Evolutionary conservation across 306 rosid genomes (phyloP), one percentile per base, ranked within the genome.

Genomic region (Vicia villosa): DNA sequence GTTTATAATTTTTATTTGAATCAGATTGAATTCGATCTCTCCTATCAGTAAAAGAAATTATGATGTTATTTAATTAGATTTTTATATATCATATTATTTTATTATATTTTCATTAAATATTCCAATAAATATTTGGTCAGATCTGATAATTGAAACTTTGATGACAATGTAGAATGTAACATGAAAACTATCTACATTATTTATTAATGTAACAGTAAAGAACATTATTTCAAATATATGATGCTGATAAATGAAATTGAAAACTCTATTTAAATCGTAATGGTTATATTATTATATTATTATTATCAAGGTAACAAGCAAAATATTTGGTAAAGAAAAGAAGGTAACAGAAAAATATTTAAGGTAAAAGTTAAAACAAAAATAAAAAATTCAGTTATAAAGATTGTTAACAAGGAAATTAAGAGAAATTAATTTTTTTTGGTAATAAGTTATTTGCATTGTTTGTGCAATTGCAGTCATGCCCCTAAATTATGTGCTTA

Each of bases 401-500:
- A 41, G 11, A 52, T 7, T 47, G 40, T 50, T 1, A 30, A 13
- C 24, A 59, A 28, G 20, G 8, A 16, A n/a, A 26, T 13, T 20
- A 0, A 36, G 28, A 43, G n/a, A 70, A n/a, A 37, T 55, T 56
- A 9, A 57, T 37, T 26, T 28, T 22, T 65, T 57, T 43, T n/a
- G n/a, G 7, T 40, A 11, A 45, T 70, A 65, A 34, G 55, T 56
- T 46, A 52, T 24, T 2, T 55, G 15, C 36, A 58, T 58, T n/a
- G 41, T 47, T 6, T 22, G 54, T 58, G 61, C 22, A 63, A 19
- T 70, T 70, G 77, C 77, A 57, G 32, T 6, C 50, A 72, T 78
- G 74, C 74, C 78, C 77, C 77, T 24, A 64, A 8, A 26, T 65
- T 72, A 2, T 5, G 17, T 10, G 30, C 21, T 5, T 65, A 37